Evolutionary conservation across 2,329 filamentous ascomycete genomes (phyloP).

Genomic region (Corinectria fuckeliana): DNA sequence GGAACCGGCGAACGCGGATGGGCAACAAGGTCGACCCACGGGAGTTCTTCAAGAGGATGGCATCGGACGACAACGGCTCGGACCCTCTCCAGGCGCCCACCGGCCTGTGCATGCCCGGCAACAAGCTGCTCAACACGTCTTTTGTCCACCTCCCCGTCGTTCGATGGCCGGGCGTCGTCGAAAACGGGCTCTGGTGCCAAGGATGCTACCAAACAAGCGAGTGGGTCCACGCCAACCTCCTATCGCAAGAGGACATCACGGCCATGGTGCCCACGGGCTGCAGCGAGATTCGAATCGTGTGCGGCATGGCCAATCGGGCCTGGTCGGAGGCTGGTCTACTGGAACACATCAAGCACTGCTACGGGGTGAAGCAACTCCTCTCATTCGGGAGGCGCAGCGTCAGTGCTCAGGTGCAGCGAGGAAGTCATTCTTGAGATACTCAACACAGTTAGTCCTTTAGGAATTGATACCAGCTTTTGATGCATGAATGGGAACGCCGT

Average conservation of each 20-base stretch:
- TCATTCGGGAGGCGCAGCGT: no score
- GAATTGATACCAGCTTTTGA: no score
- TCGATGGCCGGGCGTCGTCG: background rate
- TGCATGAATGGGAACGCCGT: no score
- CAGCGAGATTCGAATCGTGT: background rate
- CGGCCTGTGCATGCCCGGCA: background rate
- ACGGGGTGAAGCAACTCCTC: background rate
- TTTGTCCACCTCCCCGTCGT: background rate
- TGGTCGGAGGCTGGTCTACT: background rate
- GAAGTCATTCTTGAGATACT: no score
- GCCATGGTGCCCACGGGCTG: background rate
- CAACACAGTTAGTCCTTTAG: no score
- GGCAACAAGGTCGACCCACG: background rate
- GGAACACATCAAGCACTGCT: background rate
- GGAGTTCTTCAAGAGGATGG: background rate
- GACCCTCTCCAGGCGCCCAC: background rate
- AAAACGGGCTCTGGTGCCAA: slow-evolving; percentile 1
- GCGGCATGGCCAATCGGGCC: background rate
- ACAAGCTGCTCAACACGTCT: background rate
- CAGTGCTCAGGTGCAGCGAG: no score
- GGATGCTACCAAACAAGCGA: background rate
- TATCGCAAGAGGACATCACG: background rate
- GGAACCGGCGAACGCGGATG: background rate
- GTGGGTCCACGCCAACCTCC: background rate
- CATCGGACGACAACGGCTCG: background rate